Base-by-base conservation (phyloP, 306 rosid genomes). In the Castanea sativa region DNA sequence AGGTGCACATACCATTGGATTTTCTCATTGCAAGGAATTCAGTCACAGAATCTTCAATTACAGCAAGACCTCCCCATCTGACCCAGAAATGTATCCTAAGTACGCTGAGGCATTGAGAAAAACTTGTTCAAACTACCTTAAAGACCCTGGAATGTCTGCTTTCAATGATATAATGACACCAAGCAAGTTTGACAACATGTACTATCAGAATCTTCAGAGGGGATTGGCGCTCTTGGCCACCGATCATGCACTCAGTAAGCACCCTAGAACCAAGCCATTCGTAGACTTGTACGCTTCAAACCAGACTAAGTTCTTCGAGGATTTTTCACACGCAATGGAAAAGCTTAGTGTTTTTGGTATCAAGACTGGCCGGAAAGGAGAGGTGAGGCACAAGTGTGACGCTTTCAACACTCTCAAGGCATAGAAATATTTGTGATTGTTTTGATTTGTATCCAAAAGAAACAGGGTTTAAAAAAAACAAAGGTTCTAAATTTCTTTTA, bases 1-100 rank as follows among this genome's bases (percentile, higher is more conserved):
- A 18, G 92, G 92, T 5, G 85, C 78, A 53, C 90, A 87, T 78
- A 89, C 90, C 16, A 84, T 89, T 41, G 92, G 92, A 5, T 86
- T 82, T 82, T 80, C 90, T 3, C 89, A 86, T 55, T 89, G 92
- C 83, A 86, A 78, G 33, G 92, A 89, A 56, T 89, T 89, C 81
- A 15, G 85, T 30, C 51, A 82, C 11, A 71, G 92, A 12, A 12
- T 89, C 9, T 89, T 74, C 84, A 58, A 73, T 7, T 80, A 49
- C 84, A 86, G 65, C 81, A 49, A 53, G n/a, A 45, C 68, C 19
- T 30, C 59, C 1, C 80, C 83, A 6, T 82, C 86, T 5, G 92
- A 88, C 78, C 92, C 92, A 1, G 86, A 73, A 19, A 82, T 89
- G 15, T 61, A 89, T 78, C 87, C 90, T 0, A 84, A 74, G 60